Percentiles rank a stretch among this genome's conserved stretches.
These are phyloP conservation scores for Polymyxa betae DNA, from an alignment of 208 protist species.

Conservation along the genomic window DNA sequence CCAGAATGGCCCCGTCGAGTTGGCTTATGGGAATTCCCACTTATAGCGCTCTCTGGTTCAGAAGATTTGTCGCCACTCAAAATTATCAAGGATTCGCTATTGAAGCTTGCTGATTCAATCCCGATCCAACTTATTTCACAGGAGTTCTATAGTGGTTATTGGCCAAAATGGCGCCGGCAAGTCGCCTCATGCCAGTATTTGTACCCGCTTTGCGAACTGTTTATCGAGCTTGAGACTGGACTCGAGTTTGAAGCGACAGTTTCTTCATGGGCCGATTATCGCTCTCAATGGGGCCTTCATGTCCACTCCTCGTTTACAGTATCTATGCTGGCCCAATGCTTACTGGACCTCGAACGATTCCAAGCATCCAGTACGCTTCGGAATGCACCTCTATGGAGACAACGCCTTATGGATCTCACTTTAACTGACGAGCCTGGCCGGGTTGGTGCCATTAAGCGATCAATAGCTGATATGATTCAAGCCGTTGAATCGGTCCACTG, in stretches of 20 bases:
- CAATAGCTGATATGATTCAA: neutral
- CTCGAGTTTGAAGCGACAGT: neutral
- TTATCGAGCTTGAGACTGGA: neutral
- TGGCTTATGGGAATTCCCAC: neutral
- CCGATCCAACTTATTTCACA: neutral
- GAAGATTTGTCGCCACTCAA: neutral
- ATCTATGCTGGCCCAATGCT: neutral
- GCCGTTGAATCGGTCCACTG: neutral
- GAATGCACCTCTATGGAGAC: neutral
- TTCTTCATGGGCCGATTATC: neutral
- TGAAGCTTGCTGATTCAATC: neutral
- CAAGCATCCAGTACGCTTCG: neutral
- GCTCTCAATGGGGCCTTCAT: neutral
- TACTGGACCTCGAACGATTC: neutral
- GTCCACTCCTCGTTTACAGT: neutral
- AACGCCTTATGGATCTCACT: neutral
- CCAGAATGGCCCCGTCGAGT: neutral
- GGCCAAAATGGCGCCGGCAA: neutral
- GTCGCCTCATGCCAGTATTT: neutral
- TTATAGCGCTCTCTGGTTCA: neutral
- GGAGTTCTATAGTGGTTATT: neutral
- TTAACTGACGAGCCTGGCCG: conserved; percentile 4
- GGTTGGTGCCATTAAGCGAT: neutral
- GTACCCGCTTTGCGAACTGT: neutral
- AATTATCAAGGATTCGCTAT: neutral